These are phyloP conservation scores for Curvularia spicifera DNA, from an alignment of 2,329 filamentous ascomycete species.

Conservation along the genomic window DNA sequence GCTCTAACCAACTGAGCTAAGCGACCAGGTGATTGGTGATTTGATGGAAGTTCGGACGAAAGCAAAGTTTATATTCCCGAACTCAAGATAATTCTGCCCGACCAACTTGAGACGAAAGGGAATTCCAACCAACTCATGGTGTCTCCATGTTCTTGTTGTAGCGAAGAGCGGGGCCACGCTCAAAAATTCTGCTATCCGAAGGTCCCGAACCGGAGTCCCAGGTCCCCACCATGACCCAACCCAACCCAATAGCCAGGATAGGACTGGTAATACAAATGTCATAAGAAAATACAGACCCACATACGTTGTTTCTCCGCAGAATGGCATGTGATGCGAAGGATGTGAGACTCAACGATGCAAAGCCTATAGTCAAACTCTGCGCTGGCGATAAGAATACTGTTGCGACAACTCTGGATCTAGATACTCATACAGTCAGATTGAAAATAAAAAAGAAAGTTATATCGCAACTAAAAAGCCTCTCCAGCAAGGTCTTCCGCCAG, in stretches of 20 bases:
- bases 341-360: neutral
- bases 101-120: neutral
- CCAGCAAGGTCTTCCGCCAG: constrained; percentile 77
- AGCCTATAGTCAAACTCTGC: neutral
- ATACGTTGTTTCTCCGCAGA: neutral
- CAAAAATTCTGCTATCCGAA: neutral
- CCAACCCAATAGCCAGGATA: too few species aligned
- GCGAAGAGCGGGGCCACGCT: neutral
- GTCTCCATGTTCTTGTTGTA: neutral
- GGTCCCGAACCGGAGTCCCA: neutral
- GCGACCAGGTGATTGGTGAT: constrained; percentile 29
- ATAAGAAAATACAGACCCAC: neutral
- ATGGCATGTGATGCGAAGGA: neutral
- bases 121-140: neutral
- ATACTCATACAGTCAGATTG: neutral
- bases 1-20: constrained; percentile 8
- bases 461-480: constrained; percentile 32
- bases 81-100: neutral
- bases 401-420: neutral
- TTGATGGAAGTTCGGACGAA: neutral
- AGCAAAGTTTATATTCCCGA: neutral
- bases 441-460: neutral
- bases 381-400: neutral
- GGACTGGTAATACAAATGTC: neutral
- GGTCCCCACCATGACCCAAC: neutral